Conservation (phyloP, 805 yeast genomes). For the Candida xyloterini region DNA sequence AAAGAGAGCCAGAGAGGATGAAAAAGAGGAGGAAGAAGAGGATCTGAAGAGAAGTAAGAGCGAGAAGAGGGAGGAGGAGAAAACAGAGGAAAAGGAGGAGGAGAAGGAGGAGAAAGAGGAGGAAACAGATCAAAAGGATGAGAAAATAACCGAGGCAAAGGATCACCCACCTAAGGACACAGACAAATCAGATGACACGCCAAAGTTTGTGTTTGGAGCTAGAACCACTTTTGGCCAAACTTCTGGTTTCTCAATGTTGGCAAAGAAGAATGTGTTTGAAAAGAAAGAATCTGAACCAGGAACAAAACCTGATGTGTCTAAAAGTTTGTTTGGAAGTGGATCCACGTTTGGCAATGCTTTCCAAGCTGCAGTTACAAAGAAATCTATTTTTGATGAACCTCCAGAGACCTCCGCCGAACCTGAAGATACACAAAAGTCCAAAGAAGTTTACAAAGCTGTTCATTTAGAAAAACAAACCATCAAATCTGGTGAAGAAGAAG, state of each 20-base stretch:
- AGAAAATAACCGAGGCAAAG: slow-evolving; percentile 2
- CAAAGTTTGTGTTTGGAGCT: slow-evolving; percentile 57
- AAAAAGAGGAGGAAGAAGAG: slow-evolving; percentile 3
- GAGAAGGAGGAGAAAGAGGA: slow-evolving; percentile 1
- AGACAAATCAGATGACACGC: slow-evolving; percentile 20
- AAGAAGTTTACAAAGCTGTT: slow-evolving; percentile 49
- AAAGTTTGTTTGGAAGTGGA: slow-evolving; percentile 41
- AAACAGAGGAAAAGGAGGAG: slow-evolving; percentile 5
- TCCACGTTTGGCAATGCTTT: slow-evolving; percentile 54
- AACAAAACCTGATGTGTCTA: not conserved
- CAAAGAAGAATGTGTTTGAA: slow-evolving; percentile 33
- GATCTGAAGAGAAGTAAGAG: slow-evolving; percentile 3
- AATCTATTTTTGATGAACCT: slow-evolving; percentile 53
- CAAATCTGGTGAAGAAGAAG: slow-evolving; percentile 90
- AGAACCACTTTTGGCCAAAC: slow-evolving; percentile 47
- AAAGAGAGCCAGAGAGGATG: slow-evolving; percentile 1
- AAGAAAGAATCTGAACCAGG: slow-evolving; percentile 4
- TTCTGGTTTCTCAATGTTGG: slow-evolving; percentile 36
- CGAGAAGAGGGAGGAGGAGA: slow-evolving; percentile 5
- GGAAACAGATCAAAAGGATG: not conserved
- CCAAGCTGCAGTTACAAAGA: slow-evolving; percentile 46
- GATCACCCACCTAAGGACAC: not conserved
- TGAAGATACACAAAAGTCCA: slow-evolving; percentile 30
- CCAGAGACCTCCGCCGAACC: slow-evolving; percentile 20
- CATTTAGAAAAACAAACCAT: slow-evolving; percentile 58